phyloP scores from a whole-genome alignment of 164 flowering plant genomes.

The Sedum album region DNA sequence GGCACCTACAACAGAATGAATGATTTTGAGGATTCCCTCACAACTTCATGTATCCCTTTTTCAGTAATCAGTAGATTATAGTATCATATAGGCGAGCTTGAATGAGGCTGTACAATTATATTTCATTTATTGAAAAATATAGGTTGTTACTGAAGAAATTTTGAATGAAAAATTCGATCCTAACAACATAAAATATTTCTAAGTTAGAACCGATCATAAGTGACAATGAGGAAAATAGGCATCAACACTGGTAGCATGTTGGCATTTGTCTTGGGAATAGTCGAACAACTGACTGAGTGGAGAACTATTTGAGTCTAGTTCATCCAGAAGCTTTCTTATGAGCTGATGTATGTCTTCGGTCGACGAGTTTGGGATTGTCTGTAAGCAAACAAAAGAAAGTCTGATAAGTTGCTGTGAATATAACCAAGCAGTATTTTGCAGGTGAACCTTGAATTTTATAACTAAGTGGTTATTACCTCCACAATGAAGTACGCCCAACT shows the following conservation, averaged over 20 bases:
- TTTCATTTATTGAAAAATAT: too few species aligned
- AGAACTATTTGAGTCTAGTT: background rate
- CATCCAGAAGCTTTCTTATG: background rate
- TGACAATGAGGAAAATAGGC: background rate
- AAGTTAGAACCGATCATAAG: too few species aligned
- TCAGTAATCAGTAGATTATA: too few species aligned
- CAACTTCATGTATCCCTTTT: too few species aligned
- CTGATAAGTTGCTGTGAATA: background rate
- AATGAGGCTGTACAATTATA: too few species aligned
- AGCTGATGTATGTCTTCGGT: background rate
- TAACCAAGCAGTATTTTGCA: too few species aligned
- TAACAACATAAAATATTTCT: too few species aligned
- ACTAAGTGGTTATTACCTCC: background rate
- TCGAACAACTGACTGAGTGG: background rate
- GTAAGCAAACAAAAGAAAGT: background rate
- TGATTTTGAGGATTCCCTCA: background rate
- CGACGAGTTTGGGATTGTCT: background rate
- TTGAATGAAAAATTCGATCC: too few species aligned
- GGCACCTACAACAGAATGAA: background rate
- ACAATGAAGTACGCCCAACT: background rate
- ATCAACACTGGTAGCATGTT: background rate
- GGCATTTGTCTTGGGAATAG: background rate
- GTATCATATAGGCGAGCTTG: too few species aligned
- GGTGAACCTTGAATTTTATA: background rate
- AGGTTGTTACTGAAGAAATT: too few species aligned